Conservation (phyloP, 495 filamentous ascomycete species). For the Penicillium odoratum region DNA sequence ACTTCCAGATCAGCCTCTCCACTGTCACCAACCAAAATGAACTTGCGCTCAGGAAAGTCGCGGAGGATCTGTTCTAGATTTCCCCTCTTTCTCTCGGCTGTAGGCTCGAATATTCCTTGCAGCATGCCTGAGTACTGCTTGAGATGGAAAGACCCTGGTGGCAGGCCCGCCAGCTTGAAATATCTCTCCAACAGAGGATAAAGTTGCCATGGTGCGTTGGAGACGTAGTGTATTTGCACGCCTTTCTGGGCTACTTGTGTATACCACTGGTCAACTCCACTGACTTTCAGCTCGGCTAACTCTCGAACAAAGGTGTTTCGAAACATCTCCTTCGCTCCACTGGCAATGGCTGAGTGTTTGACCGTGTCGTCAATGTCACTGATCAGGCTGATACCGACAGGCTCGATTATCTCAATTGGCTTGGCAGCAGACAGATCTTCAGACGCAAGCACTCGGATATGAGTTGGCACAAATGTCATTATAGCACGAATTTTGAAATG, state of each 20-base stretch:
- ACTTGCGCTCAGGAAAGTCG: constrained; percentile 88
- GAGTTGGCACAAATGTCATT: constrained; percentile 86
- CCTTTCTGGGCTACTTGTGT: constrained; percentile 68
- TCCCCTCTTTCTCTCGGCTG: constrained; percentile 88
- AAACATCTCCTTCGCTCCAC: constrained; percentile 90
- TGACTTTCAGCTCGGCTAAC: constrained; percentile 73
- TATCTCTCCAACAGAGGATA: constrained; percentile 84
- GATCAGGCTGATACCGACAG: constrained; percentile 85
- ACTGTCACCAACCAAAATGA: constrained; percentile 91
- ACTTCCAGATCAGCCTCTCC: constrained; percentile 97
- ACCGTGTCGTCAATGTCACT: constrained; percentile 98
- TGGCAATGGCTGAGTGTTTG: constrained; percentile 87
- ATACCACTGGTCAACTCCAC: constrained; percentile 91
- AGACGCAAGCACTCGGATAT: constrained; percentile 82
- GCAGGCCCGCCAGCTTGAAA: constrained; percentile 77
- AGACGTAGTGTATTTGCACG: constrained; percentile 88
- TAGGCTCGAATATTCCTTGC: constrained; percentile 96
- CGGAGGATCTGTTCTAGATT: constrained; percentile 79
- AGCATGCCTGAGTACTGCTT: constrained; percentile 96
- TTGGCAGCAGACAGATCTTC: constrained; percentile 80
- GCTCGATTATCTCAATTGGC: constrained; percentile 71
- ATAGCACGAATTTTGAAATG: constrained; percentile 79
- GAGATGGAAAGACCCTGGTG: constrained; percentile 85
- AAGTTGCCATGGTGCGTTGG: constrained; percentile 94
- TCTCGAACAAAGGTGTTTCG: constrained; percentile 92